A percentile compares a stretch with the other conserved stretches of the same genome.
phyloP scores from a whole-genome alignment of 805 yeast species.

The Ascoidea rubescens region DNA sequence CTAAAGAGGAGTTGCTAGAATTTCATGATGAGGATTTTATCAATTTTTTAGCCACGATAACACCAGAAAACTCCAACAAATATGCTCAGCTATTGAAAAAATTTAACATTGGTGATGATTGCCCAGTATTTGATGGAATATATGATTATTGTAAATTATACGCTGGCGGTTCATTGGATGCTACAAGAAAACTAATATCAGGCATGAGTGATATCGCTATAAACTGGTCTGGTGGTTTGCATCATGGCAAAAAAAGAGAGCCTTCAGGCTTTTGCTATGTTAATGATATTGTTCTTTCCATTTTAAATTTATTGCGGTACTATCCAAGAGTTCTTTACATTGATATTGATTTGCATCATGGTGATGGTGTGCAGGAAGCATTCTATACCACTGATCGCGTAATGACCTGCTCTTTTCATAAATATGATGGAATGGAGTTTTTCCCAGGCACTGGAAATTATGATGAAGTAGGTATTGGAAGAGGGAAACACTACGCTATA shows the following conservation, averaged over 20 bases:
- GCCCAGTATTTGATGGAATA: constrained; percentile 91
- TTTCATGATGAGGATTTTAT: constrained; percentile 86
- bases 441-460: constrained; percentile 90
- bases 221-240: constrained; percentile 93
- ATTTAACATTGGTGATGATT: constrained; percentile 88
- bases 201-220: constrained; percentile 90
- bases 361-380: constrained; percentile 93
- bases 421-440: constrained; percentile 66
- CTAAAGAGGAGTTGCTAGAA: constrained; percentile 60
- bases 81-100: constrained; percentile 43
- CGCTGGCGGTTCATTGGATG: constrained; percentile 91
- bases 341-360: constrained; percentile 87
- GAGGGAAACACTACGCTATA: constrained; percentile 71
- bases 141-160: constrained; percentile 81
- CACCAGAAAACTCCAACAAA: constrained; percentile 57
- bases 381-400: constrained; percentile 86
- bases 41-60: constrained; percentile 57
- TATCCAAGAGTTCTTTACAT: constrained; percentile 80
- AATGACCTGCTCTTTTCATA: constrained; percentile 83
- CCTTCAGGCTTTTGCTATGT: constrained; percentile 88
- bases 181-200: constrained; percentile 70
- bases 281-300: constrained; percentile 80
- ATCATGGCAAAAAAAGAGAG: constrained; percentile 83
- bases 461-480: constrained; percentile 72
- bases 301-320: constrained; percentile 61